Evolutionary conservation across 345 rosid genomes (phyloP).

Genomic region (Punica granatum): DNA sequence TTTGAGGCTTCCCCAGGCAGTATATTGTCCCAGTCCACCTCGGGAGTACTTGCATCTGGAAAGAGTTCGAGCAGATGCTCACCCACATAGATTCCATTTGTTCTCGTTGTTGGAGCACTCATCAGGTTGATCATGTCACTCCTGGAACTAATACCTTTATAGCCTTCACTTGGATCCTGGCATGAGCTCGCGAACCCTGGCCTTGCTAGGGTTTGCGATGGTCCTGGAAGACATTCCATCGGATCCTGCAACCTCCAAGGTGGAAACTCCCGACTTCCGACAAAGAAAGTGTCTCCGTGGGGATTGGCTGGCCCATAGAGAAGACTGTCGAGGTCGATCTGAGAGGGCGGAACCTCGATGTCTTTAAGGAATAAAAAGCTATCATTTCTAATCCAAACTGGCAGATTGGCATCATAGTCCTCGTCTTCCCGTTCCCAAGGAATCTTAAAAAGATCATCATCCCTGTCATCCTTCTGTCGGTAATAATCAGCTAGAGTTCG

Average conservation of each 20-base stretch:
- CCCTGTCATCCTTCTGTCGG: background rate
- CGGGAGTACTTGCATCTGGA: background rate
- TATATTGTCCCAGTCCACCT: background rate
- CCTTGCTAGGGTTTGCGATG: background rate
- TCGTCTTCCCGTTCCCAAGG: background rate
- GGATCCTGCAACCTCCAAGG: background rate
- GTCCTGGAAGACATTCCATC: background rate
- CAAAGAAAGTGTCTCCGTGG: background rate
- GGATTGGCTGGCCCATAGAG: background rate
- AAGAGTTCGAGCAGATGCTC: background rate
- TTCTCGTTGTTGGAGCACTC: background rate
- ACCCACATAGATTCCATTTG: background rate
- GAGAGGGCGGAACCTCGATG: background rate
- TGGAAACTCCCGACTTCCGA: no score
- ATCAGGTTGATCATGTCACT: background rate
- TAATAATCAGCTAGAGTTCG: background rate
- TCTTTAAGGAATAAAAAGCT: conserved; percentile 6
- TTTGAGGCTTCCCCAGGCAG: background rate
- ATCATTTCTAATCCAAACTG: background rate
- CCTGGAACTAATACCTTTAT: background rate
- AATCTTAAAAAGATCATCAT: background rate
- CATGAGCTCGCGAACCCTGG: background rate
- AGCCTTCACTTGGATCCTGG: background rate
- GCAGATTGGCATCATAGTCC: background rate
- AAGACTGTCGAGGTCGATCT: background rate